Conservation (phyloP, 768 basidiomycete genomes). For the Tulasnella sp. region DNA sequence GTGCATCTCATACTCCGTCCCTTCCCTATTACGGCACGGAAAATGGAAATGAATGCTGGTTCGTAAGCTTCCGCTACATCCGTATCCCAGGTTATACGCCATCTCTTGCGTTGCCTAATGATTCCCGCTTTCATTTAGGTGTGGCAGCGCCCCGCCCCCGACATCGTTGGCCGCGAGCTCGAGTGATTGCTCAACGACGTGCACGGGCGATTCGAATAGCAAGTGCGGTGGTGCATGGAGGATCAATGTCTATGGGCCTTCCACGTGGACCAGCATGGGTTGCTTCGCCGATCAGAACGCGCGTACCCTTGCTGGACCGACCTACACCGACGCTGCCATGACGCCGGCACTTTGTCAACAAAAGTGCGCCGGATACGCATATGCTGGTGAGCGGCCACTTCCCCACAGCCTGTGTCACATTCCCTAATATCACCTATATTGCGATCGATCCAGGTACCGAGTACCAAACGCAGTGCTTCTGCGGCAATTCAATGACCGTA, state of each 20-base stretch:
- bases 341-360: constrained; percentile 3
- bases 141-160: background rate
- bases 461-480: background rate
- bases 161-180: background rate
- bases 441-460: background rate
- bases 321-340: background rate
- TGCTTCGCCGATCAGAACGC: constrained; percentile 1
- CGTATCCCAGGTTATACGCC: background rate
- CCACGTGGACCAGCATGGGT: background rate
- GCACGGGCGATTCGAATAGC: background rate
- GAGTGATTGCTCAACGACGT: background rate
- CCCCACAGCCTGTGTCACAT: background rate
- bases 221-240: background rate
- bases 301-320: background rate
- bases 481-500: background rate
- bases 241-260: background rate
- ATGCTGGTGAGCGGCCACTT: background rate
- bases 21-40: background rate
- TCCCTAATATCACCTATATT: background rate
- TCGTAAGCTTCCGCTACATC: background rate
- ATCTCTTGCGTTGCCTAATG: background rate
- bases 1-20: background rate
- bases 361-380: constrained; percentile 1
- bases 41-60: constrained; percentile 5
- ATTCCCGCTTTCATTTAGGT: background rate